Evolutionary conservation across 2,329 filamentous ascomycete genomes (phyloP).

Genomic region (Rhynchosporium agropyri): DNA sequence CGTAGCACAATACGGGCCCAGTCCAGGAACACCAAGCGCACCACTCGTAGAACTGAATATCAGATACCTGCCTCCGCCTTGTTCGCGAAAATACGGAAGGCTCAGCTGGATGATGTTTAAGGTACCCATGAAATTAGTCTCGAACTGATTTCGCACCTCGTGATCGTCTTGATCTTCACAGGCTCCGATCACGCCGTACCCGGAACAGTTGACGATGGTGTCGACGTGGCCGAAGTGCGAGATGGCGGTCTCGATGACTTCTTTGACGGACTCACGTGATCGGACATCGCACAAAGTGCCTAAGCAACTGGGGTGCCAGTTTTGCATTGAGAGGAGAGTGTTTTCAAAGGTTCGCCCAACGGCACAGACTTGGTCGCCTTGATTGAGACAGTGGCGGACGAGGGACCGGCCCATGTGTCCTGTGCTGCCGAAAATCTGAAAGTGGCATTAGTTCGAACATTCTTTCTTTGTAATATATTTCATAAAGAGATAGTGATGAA

Average conservation of each 20-base stretch:
- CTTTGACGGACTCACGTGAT: slow-evolving; percentile 73
- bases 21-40: slow-evolving; percentile 86
- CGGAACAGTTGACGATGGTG: slow-evolving; percentile 89
- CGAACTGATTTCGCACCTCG: slow-evolving; percentile 93
- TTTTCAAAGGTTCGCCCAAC: slow-evolving; percentile 85
- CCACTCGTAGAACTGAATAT: slow-evolving; percentile 95
- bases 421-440: slow-evolving; percentile 88
- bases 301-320: slow-evolving; percentile 71
- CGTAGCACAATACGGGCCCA: slow-evolving; percentile 93
- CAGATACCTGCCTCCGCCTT: slow-evolving; percentile 77
- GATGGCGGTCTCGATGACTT: slow-evolving; percentile 71
- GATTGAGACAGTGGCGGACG: slow-evolving; percentile 77
- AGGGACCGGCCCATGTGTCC: slow-evolving; percentile 94
- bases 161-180: slow-evolving; percentile 97
- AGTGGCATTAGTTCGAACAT: background rate
- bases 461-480: background rate
- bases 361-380: slow-evolving; percentile 81
- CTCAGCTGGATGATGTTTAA: slow-evolving; percentile 90
- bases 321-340: slow-evolving; percentile 69
- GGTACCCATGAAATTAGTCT: slow-evolving; percentile 96
- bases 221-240: slow-evolving; percentile 80
- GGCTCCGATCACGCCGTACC: slow-evolving; percentile 91
- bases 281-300: slow-evolving; percentile 90
- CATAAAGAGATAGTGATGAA: background rate
- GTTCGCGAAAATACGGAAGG: slow-evolving; percentile 82